Base-by-base conservation (phyloP, 495 filamentous ascomycete species). In the Niebla homalea region DNA sequence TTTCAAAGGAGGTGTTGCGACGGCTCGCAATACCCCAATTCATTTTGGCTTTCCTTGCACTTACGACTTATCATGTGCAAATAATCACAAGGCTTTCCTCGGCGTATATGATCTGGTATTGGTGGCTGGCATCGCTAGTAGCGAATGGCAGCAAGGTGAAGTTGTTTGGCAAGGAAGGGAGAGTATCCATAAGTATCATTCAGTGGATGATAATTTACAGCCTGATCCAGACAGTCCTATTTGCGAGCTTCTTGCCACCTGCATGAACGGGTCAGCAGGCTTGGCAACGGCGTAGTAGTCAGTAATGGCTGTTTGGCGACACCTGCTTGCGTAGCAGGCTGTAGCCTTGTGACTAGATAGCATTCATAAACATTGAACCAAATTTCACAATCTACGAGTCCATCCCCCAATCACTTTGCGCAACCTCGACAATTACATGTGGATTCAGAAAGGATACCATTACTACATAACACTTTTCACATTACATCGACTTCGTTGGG, bases 181-280 rank as follows among this genome's bases (percentile, higher is more conserved):
- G 64, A 26, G 60, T 68, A 38, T 58, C 63, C 22, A 40, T 25
- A 56, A 46, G 66, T 37, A 60, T 73, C 26, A 70, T 83, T 21
- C 73, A 71, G 53, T 83, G 75, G 57, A 87, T 92, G 78, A 70
- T 89, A 26, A 71, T 84, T 59, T 95, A 97, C 67, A 86, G 77
- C 3, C 56, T 84, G 36, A 73, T 95, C 37, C 90, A 97, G 59
- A 85, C 74, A 5, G 83, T 74, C 40, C 68, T 97, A 39, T 96
- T 85, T 70, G 78, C 86, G n/a, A 84, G 80, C n/a, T 97, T 97
- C 60, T 75, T 97, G 35, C 90, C 90, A 14, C 90, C 90, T n/a
- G 90, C 90, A 36, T 66, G 50, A 63, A 18, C 35, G 12, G 12
- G 35, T 29, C n/a, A 25, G 43, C n/a, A 16, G 23, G 23, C 25